A percentile compares a stretch with the other conserved stretches of the same genome.
Conservation (phyloP, 1,284 basidiomycete genomes). For the Ustilago shanxiensis region DNA sequence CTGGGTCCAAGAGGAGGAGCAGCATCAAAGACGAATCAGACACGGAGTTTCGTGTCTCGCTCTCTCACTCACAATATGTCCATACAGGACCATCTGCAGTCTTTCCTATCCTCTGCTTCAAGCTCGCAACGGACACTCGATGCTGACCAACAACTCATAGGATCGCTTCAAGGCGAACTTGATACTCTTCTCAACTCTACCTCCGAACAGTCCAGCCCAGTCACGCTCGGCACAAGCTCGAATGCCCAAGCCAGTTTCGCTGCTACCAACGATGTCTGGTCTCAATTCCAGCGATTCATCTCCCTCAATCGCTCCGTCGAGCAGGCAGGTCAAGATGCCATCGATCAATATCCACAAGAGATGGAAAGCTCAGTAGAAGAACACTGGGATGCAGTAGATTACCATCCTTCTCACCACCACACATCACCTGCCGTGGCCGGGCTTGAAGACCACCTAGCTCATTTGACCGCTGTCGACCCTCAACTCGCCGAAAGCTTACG, state of each 20-base stretch:
- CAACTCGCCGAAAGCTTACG: constrained; percentile 42
- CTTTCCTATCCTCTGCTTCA: constrained; percentile 33
- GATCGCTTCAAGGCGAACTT: constrained; percentile 29
- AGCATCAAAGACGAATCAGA: not conserved
- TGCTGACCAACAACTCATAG: constrained; percentile 41
- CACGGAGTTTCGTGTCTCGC: too few relatives aligned
- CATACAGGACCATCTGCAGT: constrained; percentile 35
- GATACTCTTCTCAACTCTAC: constrained; percentile 17
- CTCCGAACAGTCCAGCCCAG: not conserved
- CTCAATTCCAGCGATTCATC: constrained; percentile 29
- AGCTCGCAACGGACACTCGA: constrained; percentile 48
- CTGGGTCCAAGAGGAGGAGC: too few relatives aligned
- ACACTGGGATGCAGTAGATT: constrained; percentile 3
- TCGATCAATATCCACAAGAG: constrained; percentile 25
- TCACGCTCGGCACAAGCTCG: not conserved
- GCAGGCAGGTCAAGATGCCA: constrained; percentile 25
- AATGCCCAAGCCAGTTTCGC: not conserved
- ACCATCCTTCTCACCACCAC: constrained; percentile 7
- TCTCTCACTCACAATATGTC: constrained; percentile 21
- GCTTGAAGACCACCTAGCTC: constrained; percentile 36
- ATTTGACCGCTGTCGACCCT: constrained; percentile 23
- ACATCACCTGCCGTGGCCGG: constrained; percentile 23
- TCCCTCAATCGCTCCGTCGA: constrained; percentile 18
- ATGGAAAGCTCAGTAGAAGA: constrained; percentile 18
- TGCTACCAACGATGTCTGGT: constrained; percentile 23